phyloP scores from a whole-genome alignment of 2,329 filamentous ascomycete genomes.

The Pseudogymnoascus sp. region DNA sequence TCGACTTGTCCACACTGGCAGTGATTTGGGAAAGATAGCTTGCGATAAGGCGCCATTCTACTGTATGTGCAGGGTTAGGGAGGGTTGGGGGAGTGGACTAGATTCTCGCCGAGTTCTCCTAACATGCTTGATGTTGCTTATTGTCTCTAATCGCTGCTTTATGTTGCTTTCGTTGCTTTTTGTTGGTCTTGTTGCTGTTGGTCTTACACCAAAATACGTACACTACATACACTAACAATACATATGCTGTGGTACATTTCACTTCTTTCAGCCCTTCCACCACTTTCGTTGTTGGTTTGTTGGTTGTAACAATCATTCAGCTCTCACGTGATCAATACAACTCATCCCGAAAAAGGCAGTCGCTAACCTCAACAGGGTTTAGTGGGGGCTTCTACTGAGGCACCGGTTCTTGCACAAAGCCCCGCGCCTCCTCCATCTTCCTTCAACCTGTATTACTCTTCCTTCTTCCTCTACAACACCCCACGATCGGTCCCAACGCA shows the following conservation, averaged over 20 bases:
- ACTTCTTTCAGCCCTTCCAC: no score
- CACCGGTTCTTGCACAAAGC: conserved; percentile 9
- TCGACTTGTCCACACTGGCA: not conserved
- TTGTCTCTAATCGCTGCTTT: not conserved
- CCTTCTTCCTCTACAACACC: conserved; percentile 1
- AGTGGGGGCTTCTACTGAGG: conserved; percentile 5
- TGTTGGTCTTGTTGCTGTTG: not conserved
- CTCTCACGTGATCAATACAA: not conserved
- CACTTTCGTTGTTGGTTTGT: not conserved
- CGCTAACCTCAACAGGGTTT: not conserved
- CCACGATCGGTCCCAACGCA: not conserved
- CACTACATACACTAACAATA: not conserved
- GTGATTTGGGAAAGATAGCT: not conserved
- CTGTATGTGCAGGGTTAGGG: not conserved
- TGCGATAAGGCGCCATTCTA: not conserved
- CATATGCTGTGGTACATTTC: not conserved
- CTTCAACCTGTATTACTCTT: conserved; percentile 7
- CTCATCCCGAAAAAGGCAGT: not conserved
- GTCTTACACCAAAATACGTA: not conserved
- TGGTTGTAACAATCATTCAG: not conserved
- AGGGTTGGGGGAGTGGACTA: not conserved
- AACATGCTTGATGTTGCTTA: not conserved
- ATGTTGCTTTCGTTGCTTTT: not conserved
- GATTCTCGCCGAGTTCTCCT: not conserved
- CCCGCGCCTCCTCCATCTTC: conserved; percentile 2